Conservation (phyloP, 192 early-diverging fungal species). For the Dissophora globulifera region DNA sequence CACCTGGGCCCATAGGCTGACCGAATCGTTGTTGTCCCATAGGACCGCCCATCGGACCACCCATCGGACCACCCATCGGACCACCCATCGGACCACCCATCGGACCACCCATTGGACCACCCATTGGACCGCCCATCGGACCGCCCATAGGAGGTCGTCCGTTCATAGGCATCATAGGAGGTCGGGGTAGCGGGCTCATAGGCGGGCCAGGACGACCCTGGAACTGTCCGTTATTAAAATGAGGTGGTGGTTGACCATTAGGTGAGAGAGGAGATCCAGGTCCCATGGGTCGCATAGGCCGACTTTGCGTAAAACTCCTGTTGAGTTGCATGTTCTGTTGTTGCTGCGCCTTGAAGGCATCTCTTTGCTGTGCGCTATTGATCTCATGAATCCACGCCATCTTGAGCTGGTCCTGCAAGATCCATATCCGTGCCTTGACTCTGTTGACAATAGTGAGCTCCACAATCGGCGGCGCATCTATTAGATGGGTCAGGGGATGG, state of each 20-base stretch:
- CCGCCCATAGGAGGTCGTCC: slow-evolving; percentile 40
- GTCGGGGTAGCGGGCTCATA: slow-evolving; percentile 12
- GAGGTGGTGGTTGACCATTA: slow-evolving; percentile 16
- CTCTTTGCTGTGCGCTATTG: slow-evolving; percentile 32
- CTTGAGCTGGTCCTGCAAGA: slow-evolving; percentile 27
- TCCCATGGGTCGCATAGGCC: slow-evolving; percentile 36
- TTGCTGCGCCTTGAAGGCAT: slow-evolving; percentile 14
- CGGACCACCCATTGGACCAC: slow-evolving; percentile 10
- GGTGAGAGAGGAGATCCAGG: slow-evolving; percentile 30
- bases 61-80: background rate
- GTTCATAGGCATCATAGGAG: slow-evolving; percentile 31
- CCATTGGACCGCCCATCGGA: slow-evolving; percentile 28
- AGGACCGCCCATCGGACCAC: background rate
- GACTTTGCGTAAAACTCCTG: slow-evolving; percentile 29
- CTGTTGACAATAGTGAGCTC: slow-evolving; percentile 44
- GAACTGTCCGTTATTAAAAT: slow-evolving; percentile 14
- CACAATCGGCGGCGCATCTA: slow-evolving; percentile 24
- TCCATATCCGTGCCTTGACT: slow-evolving; percentile 32
- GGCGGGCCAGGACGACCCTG: slow-evolving; percentile 4
- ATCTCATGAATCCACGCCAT: slow-evolving; percentile 38
- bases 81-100: slow-evolving; percentile 15
- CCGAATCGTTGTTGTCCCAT: too few relatives aligned
- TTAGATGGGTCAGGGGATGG: too few relatives aligned
- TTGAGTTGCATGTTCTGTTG: slow-evolving; percentile 20
- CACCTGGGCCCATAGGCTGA: too few relatives aligned